Conservation (phyloP, 352 stramenopile genomes). For the Elongisporangium anandrum region DNA sequence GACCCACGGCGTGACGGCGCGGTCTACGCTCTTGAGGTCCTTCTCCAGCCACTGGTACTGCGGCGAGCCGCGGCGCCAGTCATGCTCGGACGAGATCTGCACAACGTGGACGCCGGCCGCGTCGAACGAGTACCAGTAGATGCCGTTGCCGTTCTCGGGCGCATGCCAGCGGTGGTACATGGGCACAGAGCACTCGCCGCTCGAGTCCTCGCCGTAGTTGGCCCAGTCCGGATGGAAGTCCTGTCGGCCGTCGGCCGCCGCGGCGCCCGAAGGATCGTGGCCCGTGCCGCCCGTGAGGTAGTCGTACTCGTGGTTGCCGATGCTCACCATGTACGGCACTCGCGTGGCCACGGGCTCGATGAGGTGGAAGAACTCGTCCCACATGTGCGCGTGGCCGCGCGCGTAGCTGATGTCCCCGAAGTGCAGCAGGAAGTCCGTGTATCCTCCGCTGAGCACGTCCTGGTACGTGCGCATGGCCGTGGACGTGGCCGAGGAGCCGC, state of each 20-base stretch:
- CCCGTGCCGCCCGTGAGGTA: constrained; percentile 40
- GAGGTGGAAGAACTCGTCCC: constrained; percentile 75
- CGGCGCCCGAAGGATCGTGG: constrained; percentile 54
- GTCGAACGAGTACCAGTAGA: constrained; percentile 92
- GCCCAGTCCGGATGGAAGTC: constrained; percentile 61
- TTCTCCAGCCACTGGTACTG: constrained; percentile 90
- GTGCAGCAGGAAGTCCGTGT: constrained; percentile 67
- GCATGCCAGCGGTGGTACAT: constrained; percentile 72
- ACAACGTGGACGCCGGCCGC: constrained; percentile 88
- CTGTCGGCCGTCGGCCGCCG: constrained; percentile 45
- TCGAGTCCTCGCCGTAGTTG: constrained; percentile 72
- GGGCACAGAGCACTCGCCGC: constrained; percentile 69
- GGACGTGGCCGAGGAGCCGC: constrained; percentile 49
- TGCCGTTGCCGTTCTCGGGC: constrained; percentile 51
- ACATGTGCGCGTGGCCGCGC: constrained; percentile 46
- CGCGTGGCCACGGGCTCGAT: constrained; percentile 64
- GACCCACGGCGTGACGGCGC: constrained; percentile 88
- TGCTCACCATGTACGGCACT: constrained; percentile 77
- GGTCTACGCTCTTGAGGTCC: constrained; percentile 81
- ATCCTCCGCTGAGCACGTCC: constrained; percentile 56
- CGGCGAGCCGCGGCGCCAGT: constrained; percentile 75
- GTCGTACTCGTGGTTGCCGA: constrained; percentile 82
- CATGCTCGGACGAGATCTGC: constrained; percentile 90
- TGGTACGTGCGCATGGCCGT: constrained; percentile 55
- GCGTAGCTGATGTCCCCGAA: constrained; percentile 80